phyloP scores from a whole-genome alignment of 805 yeast genomes.

The Saturnispora bothae region DNA sequence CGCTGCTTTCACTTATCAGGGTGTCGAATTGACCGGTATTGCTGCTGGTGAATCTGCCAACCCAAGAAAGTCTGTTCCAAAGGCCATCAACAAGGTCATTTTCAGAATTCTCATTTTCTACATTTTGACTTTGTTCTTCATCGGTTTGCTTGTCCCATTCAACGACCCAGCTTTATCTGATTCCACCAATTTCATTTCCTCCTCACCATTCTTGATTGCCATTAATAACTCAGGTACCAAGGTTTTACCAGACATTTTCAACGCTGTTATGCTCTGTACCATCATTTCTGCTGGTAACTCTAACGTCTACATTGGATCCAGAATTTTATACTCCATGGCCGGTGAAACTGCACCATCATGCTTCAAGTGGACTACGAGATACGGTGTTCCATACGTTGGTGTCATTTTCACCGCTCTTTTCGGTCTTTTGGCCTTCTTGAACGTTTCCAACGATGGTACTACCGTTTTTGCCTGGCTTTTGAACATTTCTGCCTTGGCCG shows the following conservation, averaged over 20 bases:
- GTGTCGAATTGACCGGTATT: constrained; percentile 67
- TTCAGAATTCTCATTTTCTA: constrained; percentile 57
- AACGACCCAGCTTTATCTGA: constrained; percentile 43
- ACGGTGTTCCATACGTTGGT: constrained; percentile 53
- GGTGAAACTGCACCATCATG: constrained; percentile 46
- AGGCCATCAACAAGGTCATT: constrained; percentile 60
- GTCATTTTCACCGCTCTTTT: constrained; percentile 48
- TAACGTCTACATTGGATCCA: constrained; percentile 60
- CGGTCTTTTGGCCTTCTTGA: constrained; percentile 56
- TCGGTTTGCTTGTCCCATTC: constrained; percentile 62
- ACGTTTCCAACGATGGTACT: constrained; percentile 40
- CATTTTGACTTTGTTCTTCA: constrained; percentile 52
- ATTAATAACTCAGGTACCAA: constrained; percentile 57
- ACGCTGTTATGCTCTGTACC: constrained; percentile 57
- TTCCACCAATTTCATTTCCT: constrained; percentile 31
- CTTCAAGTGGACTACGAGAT: constrained; percentile 37
- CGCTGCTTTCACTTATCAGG: constrained; percentile 73
- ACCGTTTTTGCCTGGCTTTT: constrained; percentile 63
- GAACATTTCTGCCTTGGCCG: constrained; percentile 69
- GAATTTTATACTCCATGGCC: constrained; percentile 55
- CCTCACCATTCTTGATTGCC: constrained; percentile 68
- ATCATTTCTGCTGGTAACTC: constrained; percentile 76
- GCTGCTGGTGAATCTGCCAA: constrained; percentile 65
- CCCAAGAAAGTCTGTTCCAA: constrained; percentile 61
- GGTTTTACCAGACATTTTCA: constrained; percentile 57